Percentiles rank a stretch among this genome's conserved stretches.
phyloP scores from a whole-genome alignment of 2,329 filamentous ascomycete species.

The Alternaria brassicicola region DNA sequence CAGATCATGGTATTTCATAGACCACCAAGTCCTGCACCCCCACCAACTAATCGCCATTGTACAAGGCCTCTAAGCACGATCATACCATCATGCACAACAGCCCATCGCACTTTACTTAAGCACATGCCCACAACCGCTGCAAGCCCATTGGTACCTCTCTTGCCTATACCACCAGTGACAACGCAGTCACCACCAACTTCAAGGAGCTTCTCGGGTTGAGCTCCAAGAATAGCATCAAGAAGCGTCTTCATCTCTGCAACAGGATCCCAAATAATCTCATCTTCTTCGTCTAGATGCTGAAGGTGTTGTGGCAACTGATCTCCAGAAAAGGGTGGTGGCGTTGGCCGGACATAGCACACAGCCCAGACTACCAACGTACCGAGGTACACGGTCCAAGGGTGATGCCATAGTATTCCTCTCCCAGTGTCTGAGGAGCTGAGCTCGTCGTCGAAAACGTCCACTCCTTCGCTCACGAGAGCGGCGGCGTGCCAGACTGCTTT shows the following conservation, averaged over 20 bases:
- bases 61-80: constrained; percentile 58
- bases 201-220: constrained; percentile 47
- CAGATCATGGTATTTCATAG: constrained; percentile 1
- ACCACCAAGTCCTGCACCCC: constrained; percentile 19
- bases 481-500: constrained; percentile 62
- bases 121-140: constrained; percentile 62
- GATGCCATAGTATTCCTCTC: constrained; percentile 61
- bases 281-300: constrained; percentile 43
- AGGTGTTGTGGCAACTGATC: constrained; percentile 7
- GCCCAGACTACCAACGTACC: constrained; percentile 65
- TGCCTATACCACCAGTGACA: constrained; percentile 52
- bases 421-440: constrained; percentile 51
- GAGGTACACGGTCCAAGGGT: constrained; percentile 67
- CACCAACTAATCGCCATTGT: constrained; percentile 47
- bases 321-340: neutral
- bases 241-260: constrained; percentile 57
- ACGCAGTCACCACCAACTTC: constrained; percentile 16
- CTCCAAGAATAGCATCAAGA: constrained; percentile 50
- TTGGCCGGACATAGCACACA: constrained; percentile 56
- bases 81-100: constrained; percentile 66
- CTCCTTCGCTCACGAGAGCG: constrained; percentile 57
- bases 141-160: constrained; percentile 59
- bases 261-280: constrained; percentile 60
- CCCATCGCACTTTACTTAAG: constrained; percentile 65
- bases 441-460: constrained; percentile 52